Evolutionary conservation across 169 alveolate species (phyloP).

Genomic region (Plasmodium ovale): DNA sequence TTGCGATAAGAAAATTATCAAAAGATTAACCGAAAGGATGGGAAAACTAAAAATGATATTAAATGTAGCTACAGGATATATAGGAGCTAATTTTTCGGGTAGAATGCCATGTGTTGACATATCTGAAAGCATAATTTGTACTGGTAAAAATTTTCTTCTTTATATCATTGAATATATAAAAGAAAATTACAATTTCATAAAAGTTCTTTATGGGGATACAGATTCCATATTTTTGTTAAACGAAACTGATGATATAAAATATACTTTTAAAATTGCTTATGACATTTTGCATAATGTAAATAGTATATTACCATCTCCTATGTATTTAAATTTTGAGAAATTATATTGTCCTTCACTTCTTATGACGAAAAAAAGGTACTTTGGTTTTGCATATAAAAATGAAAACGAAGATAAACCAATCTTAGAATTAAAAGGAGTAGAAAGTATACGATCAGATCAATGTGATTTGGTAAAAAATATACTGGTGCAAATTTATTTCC

Average conservation of each 20-base stretch:
- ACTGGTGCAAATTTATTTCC: slow-evolving; percentile 44
- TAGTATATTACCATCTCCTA: slow-evolving; percentile 90
- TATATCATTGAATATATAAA: slow-evolving; percentile 91
- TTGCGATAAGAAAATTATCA: slow-evolving; percentile 20
- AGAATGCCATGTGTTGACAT: slow-evolving; percentile 97
- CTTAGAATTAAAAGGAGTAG: slow-evolving; percentile 72
- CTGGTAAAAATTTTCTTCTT: slow-evolving; percentile 95
- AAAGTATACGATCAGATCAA: slow-evolving; percentile 78
- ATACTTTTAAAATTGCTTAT: slow-evolving; percentile 89
- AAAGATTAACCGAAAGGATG: slow-evolving; percentile 53
- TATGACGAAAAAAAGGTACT: slow-evolving; percentile 94
- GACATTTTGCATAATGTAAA: slow-evolving; percentile 92
- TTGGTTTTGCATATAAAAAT: slow-evolving; percentile 85
- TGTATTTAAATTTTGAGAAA: slow-evolving; percentile 94
- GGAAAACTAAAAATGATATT: slow-evolving; percentile 75
- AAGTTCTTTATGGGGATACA: slow-evolving; percentile 98
- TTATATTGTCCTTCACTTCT: slow-evolving; percentile 94
- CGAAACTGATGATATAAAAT: slow-evolving; percentile 88
- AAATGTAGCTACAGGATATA: slow-evolving; percentile 77
- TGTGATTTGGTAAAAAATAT: slow-evolving; percentile 75
- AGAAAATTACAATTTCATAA: slow-evolving; percentile 88
- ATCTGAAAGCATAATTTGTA: slow-evolving; percentile 96
- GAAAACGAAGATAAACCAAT: slow-evolving; percentile 65
- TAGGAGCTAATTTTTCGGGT: slow-evolving; percentile 97
- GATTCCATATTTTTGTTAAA: slow-evolving; percentile 97